Evolutionary conservation across 768 basidiomycete species (phyloP), one percentile per base, ranked within the genome.

Genomic region (Suillus variegatus): DNA sequence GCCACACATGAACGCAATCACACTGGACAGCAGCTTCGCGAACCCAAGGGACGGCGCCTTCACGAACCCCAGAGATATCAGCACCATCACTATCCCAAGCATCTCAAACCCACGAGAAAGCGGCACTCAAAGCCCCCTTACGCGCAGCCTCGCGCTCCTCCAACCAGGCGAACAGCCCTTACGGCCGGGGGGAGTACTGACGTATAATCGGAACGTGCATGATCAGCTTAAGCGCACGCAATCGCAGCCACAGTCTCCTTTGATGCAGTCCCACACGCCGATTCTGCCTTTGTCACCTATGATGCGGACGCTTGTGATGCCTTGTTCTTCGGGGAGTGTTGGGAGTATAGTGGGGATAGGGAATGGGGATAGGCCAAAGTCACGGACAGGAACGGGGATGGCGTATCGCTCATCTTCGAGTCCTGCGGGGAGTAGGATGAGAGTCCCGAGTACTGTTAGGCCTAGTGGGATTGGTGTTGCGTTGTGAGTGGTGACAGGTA

Each of bases 351-450:
- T 32, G 18, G 52, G 52, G 18, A 54, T 32, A 28, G 49, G 49
- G 13, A 51, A 51, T 25, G 49, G 60, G 22, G 75, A 72, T 41
- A 76, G 79, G 18, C 86, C 85, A 22, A 83, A 77, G 67, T 88
- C 89, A 12, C 75, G 89, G 36, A 89, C 85, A 12, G 88, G 88
- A 7, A 88, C 88, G 13, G 88, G 88, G n/a, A 90, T 90, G 88
- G 76, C 80, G 44, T 90, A 90, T 70, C 80, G 84, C 54, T 65
- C 64, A 41, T 65, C 64, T 25, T 60, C 52, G 18, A 55, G 70
- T 36, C 61, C 56, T 14, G 57, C 80, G 74, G 75, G 80, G 73
- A 71, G 70, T 16, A 74, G 71, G 20, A 85, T 84, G 77, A 81
- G 77, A 14, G 79, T 79, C 10, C 73, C 76, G 3, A 60, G 58